Conservation (phyloP, 2,329 filamentous ascomycete genomes). For the Polychaeton citri region DNA sequence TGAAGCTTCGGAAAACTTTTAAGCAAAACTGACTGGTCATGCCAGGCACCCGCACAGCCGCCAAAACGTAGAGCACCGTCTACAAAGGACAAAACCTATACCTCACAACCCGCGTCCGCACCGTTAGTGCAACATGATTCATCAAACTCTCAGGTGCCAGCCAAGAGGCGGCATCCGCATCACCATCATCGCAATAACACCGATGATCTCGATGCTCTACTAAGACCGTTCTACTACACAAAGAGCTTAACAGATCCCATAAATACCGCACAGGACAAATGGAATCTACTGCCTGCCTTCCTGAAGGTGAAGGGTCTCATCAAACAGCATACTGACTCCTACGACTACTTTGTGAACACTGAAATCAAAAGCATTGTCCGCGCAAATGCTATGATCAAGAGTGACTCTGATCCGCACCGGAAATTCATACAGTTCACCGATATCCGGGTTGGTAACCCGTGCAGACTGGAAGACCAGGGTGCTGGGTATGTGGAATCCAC, state of each 20-base stretch:
- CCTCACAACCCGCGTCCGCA: no score
- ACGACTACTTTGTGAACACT: constrained; percentile 95
- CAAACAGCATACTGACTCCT: constrained; percentile 97
- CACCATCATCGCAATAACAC: no score
- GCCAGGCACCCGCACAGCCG: constrained; percentile 3
- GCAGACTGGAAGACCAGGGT: constrained; percentile 61
- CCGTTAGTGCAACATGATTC: no score
- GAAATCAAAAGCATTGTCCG: constrained; percentile 95
- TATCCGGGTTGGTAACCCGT: constrained; percentile 73
- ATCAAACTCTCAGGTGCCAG: not conserved
- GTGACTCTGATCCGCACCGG: constrained; percentile 70
- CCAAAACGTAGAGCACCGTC: no score
- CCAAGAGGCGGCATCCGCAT: constrained; percentile 10
- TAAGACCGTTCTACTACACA: constrained; percentile 57
- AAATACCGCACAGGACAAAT: constrained; percentile 72
- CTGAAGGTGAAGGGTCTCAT: constrained; percentile 93
- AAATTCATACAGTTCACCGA: constrained; percentile 64
- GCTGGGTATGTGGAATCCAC: constrained; percentile 51
- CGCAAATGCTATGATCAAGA: constrained; percentile 76
- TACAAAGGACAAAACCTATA: no score
- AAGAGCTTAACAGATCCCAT: constrained; percentile 57
- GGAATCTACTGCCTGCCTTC: constrained; percentile 93
- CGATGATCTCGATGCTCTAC: constrained; percentile 42
- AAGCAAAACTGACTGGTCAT: no score
- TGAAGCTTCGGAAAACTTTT: no score